These are phyloP conservation scores for Globisporangium cystogenes DNA, from an alignment of 352 stramenopile genomes.

Conservation along the genomic window DNA sequence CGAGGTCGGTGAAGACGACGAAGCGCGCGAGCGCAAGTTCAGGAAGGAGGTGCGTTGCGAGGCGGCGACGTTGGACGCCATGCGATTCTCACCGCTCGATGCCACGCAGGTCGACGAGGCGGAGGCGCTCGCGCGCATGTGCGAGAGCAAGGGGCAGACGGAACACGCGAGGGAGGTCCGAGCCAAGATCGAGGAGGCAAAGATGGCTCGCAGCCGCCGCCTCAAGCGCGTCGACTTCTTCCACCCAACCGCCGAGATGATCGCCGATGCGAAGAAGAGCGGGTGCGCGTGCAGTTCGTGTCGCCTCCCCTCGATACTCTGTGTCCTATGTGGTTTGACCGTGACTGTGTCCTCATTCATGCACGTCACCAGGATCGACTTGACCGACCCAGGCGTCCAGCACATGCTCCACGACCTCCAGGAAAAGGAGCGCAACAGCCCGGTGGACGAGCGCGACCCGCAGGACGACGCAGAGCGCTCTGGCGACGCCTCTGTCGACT, in stretches of 20 bases:
- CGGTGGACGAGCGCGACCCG: constrained; percentile 2
- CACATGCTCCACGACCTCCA: constrained; percentile 80
- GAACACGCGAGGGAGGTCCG: constrained; percentile 61
- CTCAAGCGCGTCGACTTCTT: constrained; percentile 76
- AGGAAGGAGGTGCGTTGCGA: constrained; percentile 35
- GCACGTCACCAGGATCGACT: constrained; percentile 47
- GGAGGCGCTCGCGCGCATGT: constrained; percentile 56
- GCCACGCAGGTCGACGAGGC: constrained; percentile 53
- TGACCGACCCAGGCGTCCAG: constrained; percentile 66
- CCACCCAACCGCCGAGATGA: constrained; percentile 70
- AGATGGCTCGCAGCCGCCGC: constrained; percentile 30
- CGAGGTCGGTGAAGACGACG: constrained; percentile 16
- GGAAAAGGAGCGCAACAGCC: constrained; percentile 49
- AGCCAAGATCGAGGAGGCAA: constrained; percentile 49
- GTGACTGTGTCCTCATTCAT: background rate
- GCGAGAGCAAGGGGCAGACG: constrained; percentile 55
- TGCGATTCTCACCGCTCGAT: background rate
- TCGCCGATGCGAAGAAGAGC: constrained; percentile 68
- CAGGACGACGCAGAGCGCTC: constrained; percentile 14
- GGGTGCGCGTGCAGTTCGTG: constrained; percentile 40
- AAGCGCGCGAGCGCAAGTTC: constrained; percentile 40
- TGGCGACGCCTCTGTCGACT: constrained; percentile 21
- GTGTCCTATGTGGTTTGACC: background rate
- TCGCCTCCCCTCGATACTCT: too few relatives aligned
- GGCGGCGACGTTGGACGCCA: background rate